Evolutionary conservation across 2,329 filamentous ascomycete genomes (phyloP).

Genomic region (Neonectria sp.): DNA sequence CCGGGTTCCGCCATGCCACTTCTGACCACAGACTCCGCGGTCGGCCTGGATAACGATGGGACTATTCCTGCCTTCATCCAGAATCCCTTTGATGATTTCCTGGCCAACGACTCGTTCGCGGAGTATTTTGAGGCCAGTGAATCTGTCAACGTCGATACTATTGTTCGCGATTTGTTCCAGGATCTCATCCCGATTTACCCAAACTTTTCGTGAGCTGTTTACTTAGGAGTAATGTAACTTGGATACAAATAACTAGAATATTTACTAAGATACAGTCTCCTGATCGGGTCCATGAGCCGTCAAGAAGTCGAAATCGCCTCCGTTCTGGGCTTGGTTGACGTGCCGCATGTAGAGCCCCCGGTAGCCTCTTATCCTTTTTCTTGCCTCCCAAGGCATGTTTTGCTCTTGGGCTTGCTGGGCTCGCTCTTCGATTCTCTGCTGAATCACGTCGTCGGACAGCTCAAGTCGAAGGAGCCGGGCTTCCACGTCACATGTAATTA

Average conservation of each 20-base stretch:
- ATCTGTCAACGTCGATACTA: constrained; percentile 50
- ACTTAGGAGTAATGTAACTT: background rate
- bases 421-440: constrained; percentile 73
- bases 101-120: constrained; percentile 45
- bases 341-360: constrained; percentile 71
- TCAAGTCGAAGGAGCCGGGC: constrained; percentile 72
- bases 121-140: constrained; percentile 49
- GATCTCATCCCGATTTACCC: constrained; percentile 53
- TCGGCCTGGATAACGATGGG: constrained; percentile 1
- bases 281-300: constrained; percentile 58
- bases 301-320: constrained; percentile 75
- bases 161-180: constrained; percentile 54
- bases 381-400: constrained; percentile 53
- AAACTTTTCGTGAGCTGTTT: constrained; percentile 18
- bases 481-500: constrained; percentile 83
- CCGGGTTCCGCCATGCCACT: constrained; percentile 14
- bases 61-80: constrained; percentile 32
- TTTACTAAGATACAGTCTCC: background rate
- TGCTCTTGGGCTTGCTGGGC: constrained; percentile 56
- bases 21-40: background rate
- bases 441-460: constrained; percentile 79
- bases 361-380: constrained; percentile 67
- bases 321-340: constrained; percentile 72
- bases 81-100: constrained; percentile 44
- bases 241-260: background rate